A percentile compares a stretch with the other conserved stretches of the same genome.
Evolutionary conservation across 176 grass and related monocot species (phyloP).

Genomic region (Triticum monococcum): DNA sequence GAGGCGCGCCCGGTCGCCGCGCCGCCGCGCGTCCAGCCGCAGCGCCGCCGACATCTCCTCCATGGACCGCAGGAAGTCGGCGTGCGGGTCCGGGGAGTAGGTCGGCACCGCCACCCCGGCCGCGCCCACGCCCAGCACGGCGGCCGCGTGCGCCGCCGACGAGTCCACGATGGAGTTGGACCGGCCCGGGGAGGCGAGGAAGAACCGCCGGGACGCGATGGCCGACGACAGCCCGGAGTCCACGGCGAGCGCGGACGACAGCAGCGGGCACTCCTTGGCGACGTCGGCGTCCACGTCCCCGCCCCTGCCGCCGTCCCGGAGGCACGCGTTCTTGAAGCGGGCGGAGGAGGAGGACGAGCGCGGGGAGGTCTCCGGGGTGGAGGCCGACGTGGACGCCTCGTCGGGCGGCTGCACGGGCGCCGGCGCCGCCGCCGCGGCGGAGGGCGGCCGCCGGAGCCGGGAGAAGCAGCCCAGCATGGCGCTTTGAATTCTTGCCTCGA

Average conservation of each 20-base stretch:
- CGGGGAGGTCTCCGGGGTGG: slow-evolving; percentile 28
- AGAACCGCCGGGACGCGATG: slow-evolving; percentile 93
- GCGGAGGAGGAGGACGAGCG: slow-evolving; percentile 50
- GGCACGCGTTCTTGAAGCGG: slow-evolving; percentile 38
- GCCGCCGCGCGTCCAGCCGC: slow-evolving; percentile 53
- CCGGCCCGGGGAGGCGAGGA: slow-evolving; percentile 64
- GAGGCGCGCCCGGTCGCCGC: slow-evolving; percentile 60
- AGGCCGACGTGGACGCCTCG: slow-evolving; percentile 41
- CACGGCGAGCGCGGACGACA: slow-evolving; percentile 28
- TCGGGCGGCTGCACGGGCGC: slow-evolving; percentile 22
- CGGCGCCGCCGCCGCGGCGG: slow-evolving; percentile 25
- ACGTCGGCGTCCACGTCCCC: slow-evolving; percentile 9
- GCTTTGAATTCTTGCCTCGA: neutral
- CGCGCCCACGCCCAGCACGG: slow-evolving; percentile 35
- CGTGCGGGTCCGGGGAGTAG: slow-evolving; percentile 89
- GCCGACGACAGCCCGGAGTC: slow-evolving; percentile 62
- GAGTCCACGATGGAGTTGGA: slow-evolving; percentile 94
- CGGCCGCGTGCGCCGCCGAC: slow-evolving; percentile 24
- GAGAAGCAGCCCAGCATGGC: slow-evolving; percentile 85
- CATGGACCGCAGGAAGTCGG: slow-evolving; percentile 87
- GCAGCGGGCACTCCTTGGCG: slow-evolving; percentile 7
- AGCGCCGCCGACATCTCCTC: slow-evolving; percentile 92
- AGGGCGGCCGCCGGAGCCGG: slow-evolving; percentile 53
- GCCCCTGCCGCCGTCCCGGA: neutral
- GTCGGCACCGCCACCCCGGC: slow-evolving; percentile 85